phyloP scores from a whole-genome alignment of 306 rosid species.

The Luffa aegyptiaca region DNA sequence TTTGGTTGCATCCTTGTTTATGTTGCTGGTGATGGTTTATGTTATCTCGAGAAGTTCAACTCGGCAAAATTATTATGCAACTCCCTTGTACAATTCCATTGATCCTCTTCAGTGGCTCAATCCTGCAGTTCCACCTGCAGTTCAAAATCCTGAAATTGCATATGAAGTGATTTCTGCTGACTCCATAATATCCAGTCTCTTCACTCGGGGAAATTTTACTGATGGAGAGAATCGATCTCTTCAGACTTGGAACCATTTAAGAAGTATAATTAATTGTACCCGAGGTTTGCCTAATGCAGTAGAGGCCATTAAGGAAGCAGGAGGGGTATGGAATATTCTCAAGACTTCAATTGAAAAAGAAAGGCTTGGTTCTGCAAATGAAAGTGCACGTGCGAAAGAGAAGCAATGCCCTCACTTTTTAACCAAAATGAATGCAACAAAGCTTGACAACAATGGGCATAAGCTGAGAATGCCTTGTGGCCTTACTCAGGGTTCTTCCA shows the following conservation, averaged over 20 bases:
- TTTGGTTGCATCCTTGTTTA: slow-evolving; percentile 51
- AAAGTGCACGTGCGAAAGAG: slow-evolving; percentile 48
- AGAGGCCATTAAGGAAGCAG: slow-evolving; percentile 92
- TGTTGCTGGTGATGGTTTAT: slow-evolving; percentile 67
- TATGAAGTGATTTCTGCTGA: slow-evolving; percentile 57
- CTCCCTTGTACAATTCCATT: slow-evolving; percentile 35
- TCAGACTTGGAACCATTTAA: slow-evolving; percentile 75
- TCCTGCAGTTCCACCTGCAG: slow-evolving; percentile 46
- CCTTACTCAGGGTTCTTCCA: slow-evolving; percentile 92
- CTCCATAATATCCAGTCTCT: slow-evolving; percentile 48
- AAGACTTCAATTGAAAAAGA: slow-evolving; percentile 52
- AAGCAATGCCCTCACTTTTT: slow-evolving; percentile 96
- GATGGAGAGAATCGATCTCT: slow-evolving; percentile 50
- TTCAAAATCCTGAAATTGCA: slow-evolving; percentile 51
- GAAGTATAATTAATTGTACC: slow-evolving; percentile 50
- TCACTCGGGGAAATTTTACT: slow-evolving; percentile 51
- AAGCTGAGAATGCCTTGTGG: slow-evolving; percentile 81
- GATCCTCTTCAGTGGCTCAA: slow-evolving; percentile 83
- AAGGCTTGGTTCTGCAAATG: slow-evolving; percentile 45
- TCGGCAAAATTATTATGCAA: slow-evolving; percentile 38
- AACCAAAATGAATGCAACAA: slow-evolving; percentile 57
- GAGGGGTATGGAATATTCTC: slow-evolving; percentile 70
- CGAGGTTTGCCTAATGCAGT: slow-evolving; percentile 84
- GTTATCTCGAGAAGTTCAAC: slow-evolving; percentile 51
- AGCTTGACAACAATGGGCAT: slow-evolving; percentile 41